Evolutionary conservation across 1,139 yeast genomes (phyloP).

Genomic region (Candida albicans): DNA sequence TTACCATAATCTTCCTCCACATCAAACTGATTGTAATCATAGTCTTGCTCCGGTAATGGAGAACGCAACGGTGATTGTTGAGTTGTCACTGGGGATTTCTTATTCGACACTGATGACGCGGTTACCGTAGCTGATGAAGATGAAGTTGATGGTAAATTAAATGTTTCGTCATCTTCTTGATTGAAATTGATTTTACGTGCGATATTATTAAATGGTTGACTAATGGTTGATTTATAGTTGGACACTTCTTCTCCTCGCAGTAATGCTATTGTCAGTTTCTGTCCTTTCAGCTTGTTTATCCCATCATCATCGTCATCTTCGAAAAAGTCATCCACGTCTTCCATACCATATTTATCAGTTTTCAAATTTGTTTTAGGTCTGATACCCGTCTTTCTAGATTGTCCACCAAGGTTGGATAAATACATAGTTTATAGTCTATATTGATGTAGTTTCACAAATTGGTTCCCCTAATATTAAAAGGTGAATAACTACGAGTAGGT

Average conservation of each 20-base stretch:
- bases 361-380: conserved; percentile 49
- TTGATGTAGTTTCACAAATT: neutral
- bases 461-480: neutral
- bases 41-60: conserved; percentile 28
- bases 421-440: conserved; percentile 32
- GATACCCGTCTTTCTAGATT: conserved; percentile 62
- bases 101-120: conserved; percentile 16
- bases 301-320: conserved; percentile 23
- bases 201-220: conserved; percentile 17
- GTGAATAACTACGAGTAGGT: neutral
- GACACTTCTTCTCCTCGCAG: neutral
- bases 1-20: conserved; percentile 2
- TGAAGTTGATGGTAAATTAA: conserved; percentile 29
- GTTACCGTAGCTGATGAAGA: too few species aligned
- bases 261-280: neutral
- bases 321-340: conserved; percentile 76
- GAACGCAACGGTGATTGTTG: conserved; percentile 36
- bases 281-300: neutral
- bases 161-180: conserved; percentile 38
- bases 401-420: conserved; percentile 52
- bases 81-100: conserved; percentile 19
- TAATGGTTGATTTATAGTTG: conserved; percentile 6
- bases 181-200: conserved; percentile 39
- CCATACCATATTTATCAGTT: conserved; percentile 73
- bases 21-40: conserved; percentile 13